These are phyloP conservation scores for Diphasiastrum complanatum DNA, from an alignment of 83 land plant genomes.

Conservation along the genomic window DNA sequence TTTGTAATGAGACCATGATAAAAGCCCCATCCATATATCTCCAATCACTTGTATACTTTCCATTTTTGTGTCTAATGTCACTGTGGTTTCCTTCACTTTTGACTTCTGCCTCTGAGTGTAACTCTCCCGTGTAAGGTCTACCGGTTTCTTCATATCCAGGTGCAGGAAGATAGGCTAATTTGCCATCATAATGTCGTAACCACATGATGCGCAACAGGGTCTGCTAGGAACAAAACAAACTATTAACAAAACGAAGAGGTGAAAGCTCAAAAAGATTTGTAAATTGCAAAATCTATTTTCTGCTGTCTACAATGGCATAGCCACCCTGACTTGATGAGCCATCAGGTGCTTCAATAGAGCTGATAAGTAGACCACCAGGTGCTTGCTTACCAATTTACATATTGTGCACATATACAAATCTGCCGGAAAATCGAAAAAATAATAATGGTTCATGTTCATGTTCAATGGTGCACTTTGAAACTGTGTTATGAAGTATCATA, in stretches of 20 bases:
- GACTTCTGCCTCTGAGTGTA: slow-evolving; percentile 3
- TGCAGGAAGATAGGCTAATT: slow-evolving; percentile 74
- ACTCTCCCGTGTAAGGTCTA: slow-evolving; percentile 31
- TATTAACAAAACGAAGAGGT: background rate
- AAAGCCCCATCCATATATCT: slow-evolving; percentile 58
- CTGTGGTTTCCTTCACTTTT: slow-evolving; percentile 24
- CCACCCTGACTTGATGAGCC: too few species aligned
- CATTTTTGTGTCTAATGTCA: slow-evolving; percentile 45
- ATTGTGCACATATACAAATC: too few species aligned
- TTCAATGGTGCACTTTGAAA: too few species aligned
- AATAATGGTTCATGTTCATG: too few species aligned
- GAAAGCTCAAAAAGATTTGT: background rate
- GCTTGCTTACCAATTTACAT: too few species aligned
- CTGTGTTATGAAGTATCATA: too few species aligned
- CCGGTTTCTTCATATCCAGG: slow-evolving; percentile 72
- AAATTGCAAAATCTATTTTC: background rate
- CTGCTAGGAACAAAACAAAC: slow-evolving; percentile 34
- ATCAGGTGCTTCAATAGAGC: too few species aligned
- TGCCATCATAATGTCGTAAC: slow-evolving; percentile 61
- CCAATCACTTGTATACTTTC: slow-evolving; percentile 43
- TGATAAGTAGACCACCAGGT: too few species aligned
- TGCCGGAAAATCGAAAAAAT: too few species aligned
- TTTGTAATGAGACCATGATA: slow-evolving; percentile 70
- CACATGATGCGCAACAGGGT: slow-evolving; percentile 47
- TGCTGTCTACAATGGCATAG: background rate